phyloP scores from a whole-genome alignment of 495 filamentous ascomycete genomes.

The Daldinia childiae region DNA sequence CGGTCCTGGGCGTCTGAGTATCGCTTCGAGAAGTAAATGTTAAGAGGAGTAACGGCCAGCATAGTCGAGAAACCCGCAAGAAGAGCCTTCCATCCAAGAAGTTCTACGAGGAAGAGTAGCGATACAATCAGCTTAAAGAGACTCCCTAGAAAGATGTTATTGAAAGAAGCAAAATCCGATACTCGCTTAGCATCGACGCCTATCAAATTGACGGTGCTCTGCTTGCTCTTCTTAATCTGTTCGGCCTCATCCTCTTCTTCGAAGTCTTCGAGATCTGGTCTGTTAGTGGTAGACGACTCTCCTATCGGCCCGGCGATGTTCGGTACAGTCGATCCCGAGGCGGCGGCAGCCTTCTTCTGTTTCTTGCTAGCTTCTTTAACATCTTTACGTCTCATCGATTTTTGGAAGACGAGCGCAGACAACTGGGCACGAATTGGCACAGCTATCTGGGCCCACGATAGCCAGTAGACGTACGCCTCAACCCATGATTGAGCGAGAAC shows the following conservation, averaged over 20 bases:
- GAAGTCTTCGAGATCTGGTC: slow-evolving; percentile 43
- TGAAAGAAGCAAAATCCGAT: slow-evolving; percentile 73
- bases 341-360: slow-evolving; percentile 44
- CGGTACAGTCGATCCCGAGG: slow-evolving; percentile 38
- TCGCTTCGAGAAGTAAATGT: slow-evolving; percentile 71
- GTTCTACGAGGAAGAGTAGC: slow-evolving; percentile 68
- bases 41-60: slow-evolving; percentile 71
- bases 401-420: slow-evolving; percentile 77
- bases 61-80: slow-evolving; percentile 73
- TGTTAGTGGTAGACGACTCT: slow-evolving; percentile 36
- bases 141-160: slow-evolving; percentile 69
- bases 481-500: slow-evolving; percentile 66
- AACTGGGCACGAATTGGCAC: slow-evolving; percentile 75
- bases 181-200: slow-evolving; percentile 80
- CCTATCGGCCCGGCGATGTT: slow-evolving; percentile 38
- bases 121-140: slow-evolving; percentile 72
- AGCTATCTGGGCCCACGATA: slow-evolving; percentile 68
- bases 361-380: slow-evolving; percentile 65
- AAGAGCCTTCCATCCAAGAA: slow-evolving; percentile 79
- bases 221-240: slow-evolving; percentile 65
- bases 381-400: slow-evolving; percentile 82
- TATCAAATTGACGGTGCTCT: slow-evolving; percentile 81
- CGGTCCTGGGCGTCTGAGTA: slow-evolving; percentile 73
- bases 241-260: slow-evolving; percentile 65
- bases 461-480: slow-evolving; percentile 71